phyloP scores from a whole-genome alignment of 306 rosid species.

The Cotoneaster glaucophyllus region DNA sequence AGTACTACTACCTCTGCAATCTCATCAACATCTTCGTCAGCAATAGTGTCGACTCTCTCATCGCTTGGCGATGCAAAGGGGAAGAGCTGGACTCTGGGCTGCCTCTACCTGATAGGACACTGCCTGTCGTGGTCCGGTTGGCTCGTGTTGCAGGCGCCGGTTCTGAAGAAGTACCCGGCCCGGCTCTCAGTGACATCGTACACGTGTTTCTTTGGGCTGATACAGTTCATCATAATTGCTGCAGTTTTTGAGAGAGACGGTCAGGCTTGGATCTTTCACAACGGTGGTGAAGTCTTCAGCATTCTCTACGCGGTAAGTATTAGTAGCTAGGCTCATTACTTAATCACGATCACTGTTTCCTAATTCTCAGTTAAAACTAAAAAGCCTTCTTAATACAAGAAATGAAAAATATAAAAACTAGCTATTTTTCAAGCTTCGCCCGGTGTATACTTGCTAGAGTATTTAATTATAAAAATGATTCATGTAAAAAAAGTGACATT shows the following conservation, averaged over 20 bases:
- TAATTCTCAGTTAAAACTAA: no score
- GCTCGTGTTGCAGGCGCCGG: slow-evolving; percentile 89
- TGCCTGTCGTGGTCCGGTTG: slow-evolving; percentile 96
- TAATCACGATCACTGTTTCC: no score
- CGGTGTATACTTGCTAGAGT: no score
- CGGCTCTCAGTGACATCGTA: slow-evolving; percentile 92
- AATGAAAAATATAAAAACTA: no score
- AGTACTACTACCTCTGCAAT: not conserved
- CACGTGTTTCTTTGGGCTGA: slow-evolving; percentile 86
- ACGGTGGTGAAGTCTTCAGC: slow-evolving; percentile 76
- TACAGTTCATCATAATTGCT: slow-evolving; percentile 74
- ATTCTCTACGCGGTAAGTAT: slow-evolving; percentile 72
- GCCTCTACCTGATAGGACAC: slow-evolving; percentile 79
- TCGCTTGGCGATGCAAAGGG: slow-evolving; percentile 64
- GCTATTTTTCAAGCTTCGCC: no score
- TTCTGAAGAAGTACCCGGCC: slow-evolving; percentile 92
- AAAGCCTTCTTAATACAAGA: no score
- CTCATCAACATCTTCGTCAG: not conserved
- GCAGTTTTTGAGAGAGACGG: slow-evolving; percentile 51
- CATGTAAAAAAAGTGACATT: no score
- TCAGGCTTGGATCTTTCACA: slow-evolving; percentile 79
- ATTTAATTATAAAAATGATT: no score
- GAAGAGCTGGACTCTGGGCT: slow-evolving; percentile 90
- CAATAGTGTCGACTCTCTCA: slow-evolving; percentile 21
- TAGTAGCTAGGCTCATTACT: not conserved